A percentile compares a stretch with the other conserved stretches of the same genome.
Evolutionary conservation across 345 rosid genomes (phyloP).

Genomic region (Citrus trifoliata): DNA sequence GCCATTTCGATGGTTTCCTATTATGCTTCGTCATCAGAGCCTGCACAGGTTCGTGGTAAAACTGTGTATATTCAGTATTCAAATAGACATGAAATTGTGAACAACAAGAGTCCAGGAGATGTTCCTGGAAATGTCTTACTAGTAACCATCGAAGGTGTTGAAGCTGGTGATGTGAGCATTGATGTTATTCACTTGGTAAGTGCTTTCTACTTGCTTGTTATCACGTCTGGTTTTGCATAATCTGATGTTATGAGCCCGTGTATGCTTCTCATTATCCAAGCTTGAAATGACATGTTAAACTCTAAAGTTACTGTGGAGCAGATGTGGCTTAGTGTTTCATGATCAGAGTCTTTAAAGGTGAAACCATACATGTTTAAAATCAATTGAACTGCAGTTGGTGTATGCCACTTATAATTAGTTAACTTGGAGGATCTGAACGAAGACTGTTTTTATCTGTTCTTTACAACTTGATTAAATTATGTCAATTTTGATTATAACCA

Average conservation of each 20-base stretch:
- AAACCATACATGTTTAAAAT: neutral
- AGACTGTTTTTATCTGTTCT: conserved; percentile 4
- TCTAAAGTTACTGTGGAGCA: neutral
- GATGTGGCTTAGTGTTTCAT: neutral
- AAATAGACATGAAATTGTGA: conserved; percentile 90
- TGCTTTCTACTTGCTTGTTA: conserved; percentile 2
- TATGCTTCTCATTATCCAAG: neutral
- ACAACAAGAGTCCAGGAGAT: conserved; percentile 95
- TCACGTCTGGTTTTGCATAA: neutral
- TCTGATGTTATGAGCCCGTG: neutral
- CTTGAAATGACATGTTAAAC: neutral
- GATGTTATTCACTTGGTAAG: conserved; percentile 94
- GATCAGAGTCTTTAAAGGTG: neutral
- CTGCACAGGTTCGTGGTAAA: conserved; percentile 94
- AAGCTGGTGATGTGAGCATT: conserved; percentile 88
- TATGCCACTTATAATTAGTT: neutral
- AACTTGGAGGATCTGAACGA: conserved; percentile 3
- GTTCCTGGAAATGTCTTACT: conserved; percentile 93
- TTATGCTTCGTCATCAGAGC: conserved; percentile 96
- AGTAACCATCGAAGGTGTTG: conserved; percentile 93
- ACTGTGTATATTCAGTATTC: conserved; percentile 95
- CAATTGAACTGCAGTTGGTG: neutral
- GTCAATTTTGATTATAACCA: conserved; percentile 33
- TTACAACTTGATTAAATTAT: conserved; percentile 22
- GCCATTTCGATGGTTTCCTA: conserved; percentile 97